These are phyloP conservation scores for Tolypocladium tropicale DNA, from an alignment of 2,329 filamentous ascomycete genomes.

Conservation along the genomic window DNA sequence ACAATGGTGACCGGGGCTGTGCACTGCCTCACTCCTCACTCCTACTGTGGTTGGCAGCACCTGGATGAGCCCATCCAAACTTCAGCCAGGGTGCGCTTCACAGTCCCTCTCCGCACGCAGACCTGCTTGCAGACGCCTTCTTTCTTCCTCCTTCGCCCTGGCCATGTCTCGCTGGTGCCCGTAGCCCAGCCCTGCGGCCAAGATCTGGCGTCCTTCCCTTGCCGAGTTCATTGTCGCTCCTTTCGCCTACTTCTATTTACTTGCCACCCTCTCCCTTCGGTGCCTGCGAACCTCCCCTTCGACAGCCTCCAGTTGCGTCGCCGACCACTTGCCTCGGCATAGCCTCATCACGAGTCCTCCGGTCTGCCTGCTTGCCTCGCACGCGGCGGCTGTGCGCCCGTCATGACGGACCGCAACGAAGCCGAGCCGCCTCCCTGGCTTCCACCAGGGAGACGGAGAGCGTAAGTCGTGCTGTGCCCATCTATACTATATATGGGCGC, in stretches of 20 bases:
- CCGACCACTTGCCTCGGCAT: neutral
- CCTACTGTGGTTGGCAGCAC: neutral
- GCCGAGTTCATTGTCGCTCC: neutral
- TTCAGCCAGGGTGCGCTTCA: neutral
- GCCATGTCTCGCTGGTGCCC: neutral
- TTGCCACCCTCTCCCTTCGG: neutral
- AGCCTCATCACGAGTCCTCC: constrained; percentile 4
- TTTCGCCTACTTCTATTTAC: neutral
- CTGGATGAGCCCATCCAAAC: neutral
- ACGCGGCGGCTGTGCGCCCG: constrained; percentile 9
- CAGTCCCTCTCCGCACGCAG: neutral
- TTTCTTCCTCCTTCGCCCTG: neutral
- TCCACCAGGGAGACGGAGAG: constrained; percentile 20
- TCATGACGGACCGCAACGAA: constrained; percentile 12
- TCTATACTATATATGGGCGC: neutral
- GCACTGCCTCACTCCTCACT: constrained; percentile 1
- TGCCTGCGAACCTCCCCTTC: neutral
- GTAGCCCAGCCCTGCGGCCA: neutral
- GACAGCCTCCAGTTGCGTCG: too few species aligned
- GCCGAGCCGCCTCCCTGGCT: constrained; percentile 9
- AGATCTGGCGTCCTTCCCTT: neutral
- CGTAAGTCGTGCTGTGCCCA: constrained; percentile 19
- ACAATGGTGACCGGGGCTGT: neutral
- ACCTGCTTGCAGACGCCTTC: neutral
- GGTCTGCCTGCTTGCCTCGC: constrained; percentile 4